Conservation (phyloP, 805 yeast genomes). For the Pichia deserticola region DNA sequence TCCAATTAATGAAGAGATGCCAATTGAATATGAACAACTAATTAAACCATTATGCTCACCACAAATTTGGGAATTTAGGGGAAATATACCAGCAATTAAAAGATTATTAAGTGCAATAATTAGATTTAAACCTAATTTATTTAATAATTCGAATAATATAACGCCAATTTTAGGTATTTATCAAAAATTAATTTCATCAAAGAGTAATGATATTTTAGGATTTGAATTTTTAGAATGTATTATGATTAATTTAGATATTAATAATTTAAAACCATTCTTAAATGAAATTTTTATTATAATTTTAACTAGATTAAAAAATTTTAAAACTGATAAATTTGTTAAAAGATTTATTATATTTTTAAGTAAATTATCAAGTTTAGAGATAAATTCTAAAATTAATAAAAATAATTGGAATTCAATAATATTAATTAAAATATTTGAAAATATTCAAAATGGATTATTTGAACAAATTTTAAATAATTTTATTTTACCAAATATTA, state of each 20-base stretch:
- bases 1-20: constrained; percentile 44
- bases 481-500: constrained; percentile 44
- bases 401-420: constrained; percentile 22
- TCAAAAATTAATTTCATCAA: constrained; percentile 85
- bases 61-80: constrained; percentile 86
- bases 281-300: constrained; percentile 71
- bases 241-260: constrained; percentile 47
- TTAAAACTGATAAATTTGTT: constrained; percentile 76
- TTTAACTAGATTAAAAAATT: constrained; percentile 70
- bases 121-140: constrained; percentile 36
- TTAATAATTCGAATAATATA: constrained; percentile 34
- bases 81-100: constrained; percentile 89
- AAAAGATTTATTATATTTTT: constrained; percentile 63
- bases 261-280: constrained; percentile 42
- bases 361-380: constrained; percentile 24
- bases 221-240: constrained; percentile 77
- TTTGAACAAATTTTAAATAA: constrained; percentile 43
- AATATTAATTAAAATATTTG: constrained; percentile 59
- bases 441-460: constrained; percentile 60
- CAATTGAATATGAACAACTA: constrained; percentile 56
- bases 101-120: constrained; percentile 68
- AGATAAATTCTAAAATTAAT: constrained; percentile 25
- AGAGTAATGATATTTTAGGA: constrained; percentile 71
- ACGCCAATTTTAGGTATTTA: constrained; percentile 92
- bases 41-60: constrained; percentile 83